These are phyloP conservation scores for Globisporangium lucens DNA, from an alignment of 352 stramenopile species.

Conservation along the genomic window DNA sequence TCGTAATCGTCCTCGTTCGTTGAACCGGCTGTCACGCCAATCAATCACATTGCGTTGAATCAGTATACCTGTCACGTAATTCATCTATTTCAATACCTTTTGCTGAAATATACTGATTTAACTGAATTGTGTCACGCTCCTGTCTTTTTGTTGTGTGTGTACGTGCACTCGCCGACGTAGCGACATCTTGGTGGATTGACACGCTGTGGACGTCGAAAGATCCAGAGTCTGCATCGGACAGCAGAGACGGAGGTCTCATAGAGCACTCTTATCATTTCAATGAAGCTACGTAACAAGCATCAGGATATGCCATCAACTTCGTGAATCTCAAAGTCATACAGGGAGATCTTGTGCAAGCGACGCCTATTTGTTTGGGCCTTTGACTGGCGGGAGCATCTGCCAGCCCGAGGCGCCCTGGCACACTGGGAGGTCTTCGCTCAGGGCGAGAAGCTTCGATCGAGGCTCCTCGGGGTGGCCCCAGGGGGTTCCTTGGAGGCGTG, in stretches of 20 bases:
- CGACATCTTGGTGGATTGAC: background rate
- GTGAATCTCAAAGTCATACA: background rate
- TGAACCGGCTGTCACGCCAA: background rate
- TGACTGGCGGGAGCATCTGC: background rate
- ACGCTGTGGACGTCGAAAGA: background rate
- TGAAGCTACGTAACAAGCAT: background rate
- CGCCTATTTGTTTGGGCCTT: too few species aligned
- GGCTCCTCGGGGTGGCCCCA: too few species aligned
- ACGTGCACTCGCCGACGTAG: background rate
- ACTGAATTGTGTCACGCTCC: background rate
- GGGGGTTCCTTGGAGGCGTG: too few species aligned
- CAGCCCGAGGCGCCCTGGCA: background rate
- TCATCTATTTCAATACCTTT: background rate
- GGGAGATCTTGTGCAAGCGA: background rate
- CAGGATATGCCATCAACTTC: background rate
- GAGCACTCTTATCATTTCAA: background rate
- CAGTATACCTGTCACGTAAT: background rate
- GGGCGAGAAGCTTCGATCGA: background rate
- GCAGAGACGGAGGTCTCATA: background rate
- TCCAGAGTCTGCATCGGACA: background rate
- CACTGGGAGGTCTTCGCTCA: background rate
- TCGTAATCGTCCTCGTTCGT: background rate
- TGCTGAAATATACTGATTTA: background rate
- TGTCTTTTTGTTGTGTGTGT: background rate
- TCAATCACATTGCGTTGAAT: background rate